These are phyloP conservation scores for Phytophthora syringae DNA, from an alignment of 352 stramenopile species.

Conservation along the genomic window DNA sequence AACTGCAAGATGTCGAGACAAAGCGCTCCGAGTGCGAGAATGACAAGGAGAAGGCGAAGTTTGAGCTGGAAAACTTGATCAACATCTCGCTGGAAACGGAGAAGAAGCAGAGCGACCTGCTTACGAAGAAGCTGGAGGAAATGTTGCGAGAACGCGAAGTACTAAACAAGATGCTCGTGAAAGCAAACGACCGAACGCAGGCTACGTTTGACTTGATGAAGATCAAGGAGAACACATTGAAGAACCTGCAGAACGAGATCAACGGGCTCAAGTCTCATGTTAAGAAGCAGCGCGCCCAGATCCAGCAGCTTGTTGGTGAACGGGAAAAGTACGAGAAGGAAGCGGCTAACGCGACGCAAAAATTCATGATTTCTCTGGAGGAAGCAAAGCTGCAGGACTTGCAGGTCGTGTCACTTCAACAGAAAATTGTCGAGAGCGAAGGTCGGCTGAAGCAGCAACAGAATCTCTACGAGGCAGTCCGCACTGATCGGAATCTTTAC, in stretches of 20 bases:
- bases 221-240: slow-evolving; percentile 92
- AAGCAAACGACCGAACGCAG: slow-evolving; percentile 80
- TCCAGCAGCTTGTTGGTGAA: slow-evolving; percentile 87
- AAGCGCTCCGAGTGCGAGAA: slow-evolving; percentile 65
- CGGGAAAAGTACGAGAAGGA: slow-evolving; percentile 91
- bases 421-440: slow-evolving; percentile 81
- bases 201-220: slow-evolving; percentile 91
- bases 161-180: slow-evolving; percentile 89
- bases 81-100: slow-evolving; percentile 69
- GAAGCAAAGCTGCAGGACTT: slow-evolving; percentile 83
- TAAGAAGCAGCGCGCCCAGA: slow-evolving; percentile 76
- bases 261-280: slow-evolving; percentile 83
- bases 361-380: slow-evolving; percentile 85
- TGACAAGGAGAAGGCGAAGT: slow-evolving; percentile 71
- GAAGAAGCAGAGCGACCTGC: slow-evolving; percentile 72
- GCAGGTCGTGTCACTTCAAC: slow-evolving; percentile 71
- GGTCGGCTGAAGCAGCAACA: slow-evolving; percentile 93
- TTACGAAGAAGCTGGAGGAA: slow-evolving; percentile 85
- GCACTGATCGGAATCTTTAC: slow-evolving; percentile 93
- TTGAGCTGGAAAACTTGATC: slow-evolving; percentile 68
- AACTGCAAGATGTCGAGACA: slow-evolving; percentile 70
- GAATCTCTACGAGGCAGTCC: slow-evolving; percentile 93
- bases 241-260: slow-evolving; percentile 92
- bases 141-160: slow-evolving; percentile 81
- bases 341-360: slow-evolving; percentile 72